Conservation (phyloP, 768 basidiomycete species). For the Termitomyces sp. region DNA sequence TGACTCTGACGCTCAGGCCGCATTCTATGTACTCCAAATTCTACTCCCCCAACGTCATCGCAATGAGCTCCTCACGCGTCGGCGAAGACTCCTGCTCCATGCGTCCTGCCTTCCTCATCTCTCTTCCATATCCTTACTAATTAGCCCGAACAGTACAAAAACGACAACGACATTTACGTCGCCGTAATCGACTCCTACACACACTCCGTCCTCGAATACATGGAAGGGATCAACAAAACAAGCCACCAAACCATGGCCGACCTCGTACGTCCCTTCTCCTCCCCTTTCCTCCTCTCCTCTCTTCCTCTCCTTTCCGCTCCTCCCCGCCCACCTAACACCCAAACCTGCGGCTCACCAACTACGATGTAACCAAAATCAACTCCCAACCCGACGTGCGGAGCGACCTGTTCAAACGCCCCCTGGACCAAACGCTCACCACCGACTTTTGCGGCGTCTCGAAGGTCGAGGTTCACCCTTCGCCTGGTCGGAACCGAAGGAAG, state of each 20-base stretch:
- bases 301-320: no score
- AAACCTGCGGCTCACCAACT: conserved; percentile 67
- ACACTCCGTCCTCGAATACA: no score
- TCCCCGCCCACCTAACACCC: neutral
- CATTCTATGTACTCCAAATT: conserved; percentile 94
- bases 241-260: conserved; percentile 80
- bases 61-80: conserved; percentile 82
- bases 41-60: conserved; percentile 90
- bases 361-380: conserved; percentile 69
- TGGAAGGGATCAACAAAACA: no score
- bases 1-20: no score
- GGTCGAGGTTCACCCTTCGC: conserved; percentile 56
- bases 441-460: conserved; percentile 89
- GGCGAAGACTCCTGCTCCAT: conserved; percentile 95
- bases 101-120: conserved; percentile 22
- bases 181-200: conserved; percentile 89
- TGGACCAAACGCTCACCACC: conserved; percentile 65
- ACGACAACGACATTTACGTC: conserved; percentile 92
- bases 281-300: no score
- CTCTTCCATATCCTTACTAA: neutral
- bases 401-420: conserved; percentile 70
- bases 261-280: conserved; percentile 56
- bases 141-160: conserved; percentile 68
- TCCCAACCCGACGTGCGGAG: conserved; percentile 90
- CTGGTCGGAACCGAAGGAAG: neutral